Conservation (phyloP, 2,329 filamentous ascomycete genomes). For the Cladorrhinum sp. region DNA sequence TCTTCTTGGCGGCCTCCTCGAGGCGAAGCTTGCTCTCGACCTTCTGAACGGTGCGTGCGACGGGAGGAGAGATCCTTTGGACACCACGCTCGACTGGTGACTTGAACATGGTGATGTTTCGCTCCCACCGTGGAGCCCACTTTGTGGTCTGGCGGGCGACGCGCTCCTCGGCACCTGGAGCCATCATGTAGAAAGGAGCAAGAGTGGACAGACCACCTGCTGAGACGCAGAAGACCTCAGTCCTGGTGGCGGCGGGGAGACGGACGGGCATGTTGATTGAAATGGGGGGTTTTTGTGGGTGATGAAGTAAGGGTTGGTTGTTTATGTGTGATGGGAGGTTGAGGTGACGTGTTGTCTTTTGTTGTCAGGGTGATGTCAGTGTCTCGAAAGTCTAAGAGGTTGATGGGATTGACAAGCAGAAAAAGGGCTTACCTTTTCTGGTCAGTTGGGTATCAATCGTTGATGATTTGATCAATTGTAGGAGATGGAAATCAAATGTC, state of each 20-base stretch:
- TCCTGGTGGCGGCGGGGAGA: constrained; percentile 47
- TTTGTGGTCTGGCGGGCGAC: constrained; percentile 52
- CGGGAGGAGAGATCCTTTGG: constrained; percentile 23
- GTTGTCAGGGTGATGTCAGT: not conserved
- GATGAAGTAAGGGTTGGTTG: constrained; percentile 6
- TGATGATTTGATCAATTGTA: not conserved
- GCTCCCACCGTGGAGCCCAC: constrained; percentile 60
- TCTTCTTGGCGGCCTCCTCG: constrained; percentile 24
- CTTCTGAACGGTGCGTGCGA: constrained; percentile 27
- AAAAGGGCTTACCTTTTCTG: constrained; percentile 7
- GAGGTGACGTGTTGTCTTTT: constrained; percentile 2
- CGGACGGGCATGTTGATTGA: constrained; percentile 47
- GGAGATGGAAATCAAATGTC: not conserved
- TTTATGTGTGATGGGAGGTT: constrained; percentile 4
- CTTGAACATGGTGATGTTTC: constrained; percentile 53
- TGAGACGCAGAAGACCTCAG: constrained; percentile 53
- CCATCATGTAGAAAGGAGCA: constrained; percentile 55
- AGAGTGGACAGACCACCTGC: constrained; percentile 53
- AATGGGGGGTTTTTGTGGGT: constrained; percentile 4
- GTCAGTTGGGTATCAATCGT: not conserved
- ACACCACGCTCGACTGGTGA: constrained; percentile 27
- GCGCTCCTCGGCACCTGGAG: constrained; percentile 55
- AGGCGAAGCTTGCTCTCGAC: constrained; percentile 26
- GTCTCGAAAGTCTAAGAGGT: not conserved
- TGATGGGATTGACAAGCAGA: not conserved